Evolutionary conservation across 192 early-diverging fungal species (phyloP), one percentile per base, ranked within the genome.

Genomic region (Gryganskiella cystojenkinii): DNA sequence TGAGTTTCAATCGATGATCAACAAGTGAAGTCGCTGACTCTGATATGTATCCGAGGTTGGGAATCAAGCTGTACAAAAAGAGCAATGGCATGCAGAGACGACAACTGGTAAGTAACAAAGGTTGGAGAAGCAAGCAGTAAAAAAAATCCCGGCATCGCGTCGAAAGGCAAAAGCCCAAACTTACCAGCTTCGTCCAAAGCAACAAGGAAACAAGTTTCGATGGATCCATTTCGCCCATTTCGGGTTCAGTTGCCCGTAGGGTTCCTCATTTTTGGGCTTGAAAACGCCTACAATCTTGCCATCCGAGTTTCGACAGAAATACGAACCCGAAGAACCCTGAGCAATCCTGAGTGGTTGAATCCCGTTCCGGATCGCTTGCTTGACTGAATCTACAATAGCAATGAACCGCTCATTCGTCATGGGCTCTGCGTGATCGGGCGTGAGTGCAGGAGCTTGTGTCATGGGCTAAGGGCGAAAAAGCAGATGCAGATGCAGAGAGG

Each of bases 181-280:
- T 66, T 58, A 83, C 84, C 92, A 95, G 40, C 85, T 89, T 24
- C 94, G 84, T 1, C 95, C 95, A 88, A 97, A 97, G 56, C 89
- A 95, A 70, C 94, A 97, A 4, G 94, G 93, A 53, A 94, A 91
- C 17, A 95, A 54, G 71, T 94, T 94, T 17, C 92, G 81, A 62
- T 97, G 96, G 20, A 96, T 83, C 94, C 93, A 97, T 71, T 97
- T 96, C 2, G 91, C 89, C 95, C 94, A 97, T 80, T 97, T 96
- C 3, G 89, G 88, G 68, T 92, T 93, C 31, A 91, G 61, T 4
- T 83, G 79, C 9, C 90, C 88, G 56, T 90, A 92, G 7, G 88
- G 89, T 50, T 90, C 89, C 75, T 85, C 94, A 71, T 89, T 92
- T 83, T 89, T 93, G 62, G 86, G 96, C 67, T 97, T 97, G 78